Evolutionary conservation across 2,329 filamentous ascomycete genomes (phyloP).

Genomic region (Zymoseptoria pseudotritici): DNA sequence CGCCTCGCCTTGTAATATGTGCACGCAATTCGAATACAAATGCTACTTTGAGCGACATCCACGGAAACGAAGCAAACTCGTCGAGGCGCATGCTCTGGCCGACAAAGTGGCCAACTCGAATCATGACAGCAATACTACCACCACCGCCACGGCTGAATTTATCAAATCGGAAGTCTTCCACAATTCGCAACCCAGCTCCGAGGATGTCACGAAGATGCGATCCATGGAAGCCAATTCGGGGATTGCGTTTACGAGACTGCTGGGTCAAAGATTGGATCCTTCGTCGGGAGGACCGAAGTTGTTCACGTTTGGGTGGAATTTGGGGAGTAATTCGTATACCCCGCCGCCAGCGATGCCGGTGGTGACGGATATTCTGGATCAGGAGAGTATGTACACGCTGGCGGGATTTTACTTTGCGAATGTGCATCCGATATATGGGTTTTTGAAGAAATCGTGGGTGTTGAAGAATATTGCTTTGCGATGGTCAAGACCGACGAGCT

Average conservation of each 20-base stretch:
- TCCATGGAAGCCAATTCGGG: conserved; percentile 52
- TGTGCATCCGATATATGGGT: conserved; percentile 48
- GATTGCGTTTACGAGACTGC: conserved; percentile 47
- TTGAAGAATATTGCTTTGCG: conserved; percentile 19
- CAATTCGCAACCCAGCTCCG: conserved; percentile 16
- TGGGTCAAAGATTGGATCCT: conserved; percentile 48
- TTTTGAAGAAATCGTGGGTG: conserved; percentile 33
- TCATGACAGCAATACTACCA: conserved; percentile 1
- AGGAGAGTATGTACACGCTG: conserved; percentile 42
- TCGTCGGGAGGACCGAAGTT: conserved; percentile 45
- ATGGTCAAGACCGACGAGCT: conserved; percentile 18
- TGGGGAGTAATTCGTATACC: conserved; percentile 27
- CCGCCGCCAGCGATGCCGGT: conserved; percentile 8
- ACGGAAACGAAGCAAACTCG: conserved; percentile 29
- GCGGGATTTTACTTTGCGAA: conserved; percentile 46
- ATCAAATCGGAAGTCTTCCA: conserved; percentile 13
- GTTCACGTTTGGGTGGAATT: conserved; percentile 52
- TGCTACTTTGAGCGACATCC: conserved; percentile 41
- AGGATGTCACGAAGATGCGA: conserved; percentile 28
- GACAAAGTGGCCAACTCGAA: conserved; percentile 7
- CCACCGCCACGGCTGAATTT: conserved; percentile 1
- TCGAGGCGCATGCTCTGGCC: conserved; percentile 23
- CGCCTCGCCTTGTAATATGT: conserved; percentile 46
- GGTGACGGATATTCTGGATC: conserved; percentile 43
- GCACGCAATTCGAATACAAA: conserved; percentile 47